Percentiles rank a stretch among this genome's conserved stretches.
Evolutionary conservation across 75 land plant genomes (phyloP).

Genomic region (Pinus tabuliformis): DNA sequence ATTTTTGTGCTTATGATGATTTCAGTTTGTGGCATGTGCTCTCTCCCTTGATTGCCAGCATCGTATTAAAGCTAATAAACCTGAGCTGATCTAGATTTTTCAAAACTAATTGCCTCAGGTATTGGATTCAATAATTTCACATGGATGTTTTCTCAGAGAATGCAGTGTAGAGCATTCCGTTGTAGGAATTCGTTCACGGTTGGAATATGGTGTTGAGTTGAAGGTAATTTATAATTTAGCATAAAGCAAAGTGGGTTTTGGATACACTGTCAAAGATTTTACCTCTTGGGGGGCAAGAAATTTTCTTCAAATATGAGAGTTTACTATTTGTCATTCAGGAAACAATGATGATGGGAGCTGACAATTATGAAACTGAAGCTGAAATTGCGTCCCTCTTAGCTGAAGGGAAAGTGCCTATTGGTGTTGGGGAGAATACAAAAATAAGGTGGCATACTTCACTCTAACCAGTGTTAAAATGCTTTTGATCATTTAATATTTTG

Average conservation of each 20-base stretch:
- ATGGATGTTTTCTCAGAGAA: constrained; percentile 69
- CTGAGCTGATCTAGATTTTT: neutral
- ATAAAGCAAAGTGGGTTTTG: neutral
- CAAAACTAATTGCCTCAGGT: constrained; percentile 41
- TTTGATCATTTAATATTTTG: neutral
- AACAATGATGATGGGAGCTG: constrained; percentile 93
- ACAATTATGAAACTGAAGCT: constrained; percentile 82
- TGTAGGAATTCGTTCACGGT: constrained; percentile 63
- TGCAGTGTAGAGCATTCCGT: constrained; percentile 69
- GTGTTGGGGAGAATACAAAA: constrained; percentile 79
- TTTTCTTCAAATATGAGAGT: neutral
- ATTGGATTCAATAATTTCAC: constrained; percentile 60
- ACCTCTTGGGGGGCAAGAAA: too few species aligned
- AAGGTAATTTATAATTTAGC: constrained; percentile 37
- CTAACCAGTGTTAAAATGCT: neutral
- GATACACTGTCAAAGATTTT: neutral
- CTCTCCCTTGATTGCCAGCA: neutral
- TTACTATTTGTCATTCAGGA: constrained; percentile 41
- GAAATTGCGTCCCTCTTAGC: constrained; percentile 66
- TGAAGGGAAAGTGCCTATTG: constrained; percentile 88
- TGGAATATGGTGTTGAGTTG: constrained; percentile 63
- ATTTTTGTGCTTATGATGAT: constrained; percentile 41
- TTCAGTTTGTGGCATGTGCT: constrained; percentile 1
- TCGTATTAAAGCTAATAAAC: neutral
- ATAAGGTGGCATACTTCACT: constrained; percentile 50